Conservation (phyloP, 116 monocot species). For the Papilionanthe hybrid region DNA sequence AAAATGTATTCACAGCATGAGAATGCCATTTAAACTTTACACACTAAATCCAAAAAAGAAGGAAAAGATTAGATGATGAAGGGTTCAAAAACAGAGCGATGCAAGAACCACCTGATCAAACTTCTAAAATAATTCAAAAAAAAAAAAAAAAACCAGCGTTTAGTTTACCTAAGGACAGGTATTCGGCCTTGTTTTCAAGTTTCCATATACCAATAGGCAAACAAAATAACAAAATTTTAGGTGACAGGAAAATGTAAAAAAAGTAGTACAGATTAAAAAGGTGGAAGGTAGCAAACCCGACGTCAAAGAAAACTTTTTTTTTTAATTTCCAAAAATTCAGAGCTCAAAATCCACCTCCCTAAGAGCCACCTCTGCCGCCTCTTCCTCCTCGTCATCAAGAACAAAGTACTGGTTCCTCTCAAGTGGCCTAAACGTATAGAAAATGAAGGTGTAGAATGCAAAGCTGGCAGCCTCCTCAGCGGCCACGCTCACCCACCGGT, state of each 20-base stretch:
- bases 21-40: background rate
- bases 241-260: background rate
- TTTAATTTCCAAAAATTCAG: constrained; percentile 11
- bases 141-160: background rate
- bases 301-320: background rate
- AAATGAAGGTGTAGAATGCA: constrained; percentile 64
- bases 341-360: constrained; percentile 75
- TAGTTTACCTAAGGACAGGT: background rate
- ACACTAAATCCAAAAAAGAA: background rate
- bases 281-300: background rate
- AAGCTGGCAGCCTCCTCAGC: constrained; percentile 59
- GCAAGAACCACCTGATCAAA: background rate
- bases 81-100: too few species aligned
- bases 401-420: constrained; percentile 77
- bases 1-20: background rate
- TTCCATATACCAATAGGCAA: background rate
- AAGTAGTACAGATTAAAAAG: background rate
- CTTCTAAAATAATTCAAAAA: background rate
- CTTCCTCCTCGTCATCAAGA: constrained; percentile 77
- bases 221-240: background rate
- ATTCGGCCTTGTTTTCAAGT: background rate
- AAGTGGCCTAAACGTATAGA: constrained; percentile 63
- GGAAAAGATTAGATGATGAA: background rate
- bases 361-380: constrained; percentile 51
- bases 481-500: constrained; percentile 65